Conservation (phyloP, 2,329 filamentous ascomycete species). For the Periconia digitata region DNA sequence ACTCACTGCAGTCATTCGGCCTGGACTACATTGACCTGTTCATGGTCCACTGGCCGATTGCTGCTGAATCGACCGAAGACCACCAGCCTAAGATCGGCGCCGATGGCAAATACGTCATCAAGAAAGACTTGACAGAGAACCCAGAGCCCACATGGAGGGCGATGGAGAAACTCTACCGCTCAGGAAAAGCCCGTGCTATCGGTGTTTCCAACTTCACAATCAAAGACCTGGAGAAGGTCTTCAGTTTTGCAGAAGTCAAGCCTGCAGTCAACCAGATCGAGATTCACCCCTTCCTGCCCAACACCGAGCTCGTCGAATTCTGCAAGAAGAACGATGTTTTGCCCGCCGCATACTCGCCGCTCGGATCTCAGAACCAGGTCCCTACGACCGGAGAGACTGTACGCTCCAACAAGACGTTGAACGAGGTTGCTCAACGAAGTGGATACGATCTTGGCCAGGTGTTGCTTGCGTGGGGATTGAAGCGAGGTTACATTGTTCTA, state of each 20-base stretch:
- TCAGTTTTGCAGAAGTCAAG: slow-evolving; percentile 64
- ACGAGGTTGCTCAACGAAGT: slow-evolving; percentile 70
- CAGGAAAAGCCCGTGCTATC: slow-evolving; percentile 66
- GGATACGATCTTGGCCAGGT: slow-evolving; percentile 76
- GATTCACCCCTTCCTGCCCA: slow-evolving; percentile 73
- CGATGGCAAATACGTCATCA: slow-evolving; percentile 62
- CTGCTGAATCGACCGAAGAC: slow-evolving; percentile 54
- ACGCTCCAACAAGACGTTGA: slow-evolving; percentile 67
- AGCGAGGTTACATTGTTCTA: slow-evolving; percentile 61
- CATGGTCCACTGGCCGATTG: slow-evolving; percentile 64
- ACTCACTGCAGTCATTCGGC: slow-evolving; percentile 65
- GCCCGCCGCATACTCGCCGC: slow-evolving; percentile 66
- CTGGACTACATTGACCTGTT: slow-evolving; percentile 69
- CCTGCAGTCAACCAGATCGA: slow-evolving; percentile 74
- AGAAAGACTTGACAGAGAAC: slow-evolving; percentile 68
- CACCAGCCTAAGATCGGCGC: slow-evolving; percentile 59
- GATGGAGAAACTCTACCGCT: slow-evolving; percentile 62
- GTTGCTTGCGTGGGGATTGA: slow-evolving; percentile 79
- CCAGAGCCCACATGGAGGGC: slow-evolving; percentile 68
- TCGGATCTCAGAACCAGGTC: slow-evolving; percentile 70
- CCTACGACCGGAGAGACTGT: slow-evolving; percentile 69
- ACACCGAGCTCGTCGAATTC: slow-evolving; percentile 60
- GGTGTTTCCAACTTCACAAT: slow-evolving; percentile 75
- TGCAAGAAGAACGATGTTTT: slow-evolving; percentile 62
- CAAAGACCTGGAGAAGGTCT: slow-evolving; percentile 68